phyloP scores from a whole-genome alignment of 148 eudicot genomes.

The Chenopodium suecicum region DNA sequence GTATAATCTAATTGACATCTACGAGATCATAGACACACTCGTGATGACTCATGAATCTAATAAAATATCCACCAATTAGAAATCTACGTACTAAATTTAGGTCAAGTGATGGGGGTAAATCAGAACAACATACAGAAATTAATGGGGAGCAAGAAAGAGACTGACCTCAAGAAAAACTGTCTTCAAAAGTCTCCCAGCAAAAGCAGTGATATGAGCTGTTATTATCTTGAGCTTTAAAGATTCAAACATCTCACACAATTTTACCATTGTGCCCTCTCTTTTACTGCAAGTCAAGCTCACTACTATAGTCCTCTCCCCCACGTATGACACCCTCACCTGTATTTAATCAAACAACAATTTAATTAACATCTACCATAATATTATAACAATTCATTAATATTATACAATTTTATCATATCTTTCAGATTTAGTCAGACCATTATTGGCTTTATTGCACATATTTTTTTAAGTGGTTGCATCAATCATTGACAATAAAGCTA shows the following conservation, averaged over 20 bases:
- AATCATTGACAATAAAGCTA: conserved; percentile 22
- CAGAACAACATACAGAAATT: too few relatives aligned
- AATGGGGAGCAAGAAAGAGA: conserved; percentile 1
- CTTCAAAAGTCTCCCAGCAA: conserved; percentile 67
- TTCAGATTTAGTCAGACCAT: not conserved
- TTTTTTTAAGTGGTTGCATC: not conserved
- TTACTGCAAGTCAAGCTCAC: conserved; percentile 73
- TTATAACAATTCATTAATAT: not conserved
- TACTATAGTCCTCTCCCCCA: conserved; percentile 66
- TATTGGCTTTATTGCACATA: not conserved
- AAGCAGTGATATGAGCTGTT: conserved; percentile 61
- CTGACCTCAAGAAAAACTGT: conserved; percentile 68
- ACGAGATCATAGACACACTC: too few relatives aligned
- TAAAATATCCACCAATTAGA: too few relatives aligned
- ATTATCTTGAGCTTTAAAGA: conserved; percentile 74
- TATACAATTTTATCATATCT: not conserved
- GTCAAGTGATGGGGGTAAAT: too few relatives aligned
- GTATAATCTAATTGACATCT: too few relatives aligned
- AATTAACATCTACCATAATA: not conserved
- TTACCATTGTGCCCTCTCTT: conserved; percentile 61
- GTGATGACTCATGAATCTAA: too few relatives aligned
- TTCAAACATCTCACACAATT: conserved; percentile 68
- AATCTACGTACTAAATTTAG: too few relatives aligned
- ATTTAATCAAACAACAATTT: not conserved
- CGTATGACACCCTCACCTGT: conserved; percentile 65